These are phyloP conservation scores for Barnettozyma populi DNA, from an alignment of 805 yeast genomes.

Conservation along the genomic window DNA sequence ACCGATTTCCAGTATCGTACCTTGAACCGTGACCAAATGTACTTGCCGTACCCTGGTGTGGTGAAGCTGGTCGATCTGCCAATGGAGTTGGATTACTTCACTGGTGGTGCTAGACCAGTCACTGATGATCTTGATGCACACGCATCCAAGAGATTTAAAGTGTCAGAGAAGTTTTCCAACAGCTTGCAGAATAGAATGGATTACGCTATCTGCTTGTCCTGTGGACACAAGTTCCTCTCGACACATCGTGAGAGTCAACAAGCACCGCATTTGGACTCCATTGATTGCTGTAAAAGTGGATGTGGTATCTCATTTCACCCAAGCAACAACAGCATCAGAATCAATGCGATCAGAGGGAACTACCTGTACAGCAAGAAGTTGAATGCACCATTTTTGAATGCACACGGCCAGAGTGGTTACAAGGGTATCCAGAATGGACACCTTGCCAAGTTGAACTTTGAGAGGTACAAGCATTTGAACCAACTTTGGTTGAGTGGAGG, in stretches of 20 bases:
- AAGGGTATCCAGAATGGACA: slow-evolving; percentile 50
- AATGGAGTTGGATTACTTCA: slow-evolving; percentile 34
- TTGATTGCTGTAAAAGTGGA: slow-evolving; percentile 19
- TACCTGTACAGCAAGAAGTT: slow-evolving; percentile 32
- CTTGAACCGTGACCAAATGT: too few relatives aligned
- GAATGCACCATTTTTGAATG: slow-evolving; percentile 67
- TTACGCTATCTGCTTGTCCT: slow-evolving; percentile 39
- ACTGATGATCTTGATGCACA: slow-evolving; percentile 12
- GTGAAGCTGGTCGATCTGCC: slow-evolving; percentile 51
- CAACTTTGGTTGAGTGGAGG: slow-evolving; percentile 59
- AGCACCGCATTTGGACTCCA: slow-evolving; percentile 26
- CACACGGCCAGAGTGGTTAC: slow-evolving; percentile 68
- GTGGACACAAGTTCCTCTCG: slow-evolving; percentile 37
- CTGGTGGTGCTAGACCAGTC: slow-evolving; percentile 21
- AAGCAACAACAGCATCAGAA: slow-evolving; percentile 28
- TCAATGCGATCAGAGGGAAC: slow-evolving; percentile 18
- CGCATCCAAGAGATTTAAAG: not conserved
- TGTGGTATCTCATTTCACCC: slow-evolving; percentile 34
- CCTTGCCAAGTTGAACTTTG: slow-evolving; percentile 45
- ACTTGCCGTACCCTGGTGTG: slow-evolving; percentile 43
- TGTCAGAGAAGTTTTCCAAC: not conserved
- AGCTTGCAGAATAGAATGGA: slow-evolving; percentile 29
- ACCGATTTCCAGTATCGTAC: not conserved
- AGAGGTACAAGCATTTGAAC: slow-evolving; percentile 52
- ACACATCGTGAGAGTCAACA: slow-evolving; percentile 28